Conservation (phyloP, 2,329 filamentous ascomycete species). For the Sclerotinia sclerotiorum region DNA sequence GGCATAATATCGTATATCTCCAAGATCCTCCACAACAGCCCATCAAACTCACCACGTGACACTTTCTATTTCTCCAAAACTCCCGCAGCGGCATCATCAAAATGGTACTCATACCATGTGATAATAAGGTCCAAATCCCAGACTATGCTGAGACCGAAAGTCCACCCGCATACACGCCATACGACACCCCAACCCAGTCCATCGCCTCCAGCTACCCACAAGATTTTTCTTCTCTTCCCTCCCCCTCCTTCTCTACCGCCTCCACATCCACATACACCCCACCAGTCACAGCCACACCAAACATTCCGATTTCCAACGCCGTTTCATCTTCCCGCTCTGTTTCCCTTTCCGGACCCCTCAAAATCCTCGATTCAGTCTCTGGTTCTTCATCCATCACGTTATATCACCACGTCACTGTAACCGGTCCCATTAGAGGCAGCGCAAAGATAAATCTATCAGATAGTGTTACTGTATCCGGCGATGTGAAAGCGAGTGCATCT, state of each 20-base stretch:
- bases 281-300: background rate
- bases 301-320: constrained; percentile 27
- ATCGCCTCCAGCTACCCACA: background rate
- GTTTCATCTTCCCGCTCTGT: constrained; percentile 26
- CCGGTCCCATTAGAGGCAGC: constrained; percentile 24
- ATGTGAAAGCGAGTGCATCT: constrained; percentile 24
- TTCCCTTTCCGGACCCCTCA: constrained; percentile 28
- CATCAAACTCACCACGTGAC: background rate
- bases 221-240: constrained; percentile 15
- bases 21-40: background rate
- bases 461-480: constrained; percentile 29
- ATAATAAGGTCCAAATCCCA: constrained; percentile 24
- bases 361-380: constrained; percentile 29
- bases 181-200: constrained; percentile 14
- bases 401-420: constrained; percentile 16
- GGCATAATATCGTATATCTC: no score
- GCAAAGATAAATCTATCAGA: constrained; percentile 27
- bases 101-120: constrained; percentile 28
- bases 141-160: constrained; percentile 5
- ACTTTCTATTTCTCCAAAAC: background rate
- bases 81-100: background rate
- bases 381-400: constrained; percentile 24
- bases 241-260: background rate
- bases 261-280: background rate
- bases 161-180: constrained; percentile 12